These are phyloP conservation scores for Cladobotryum mycophilum DNA, from an alignment of 2,329 filamentous ascomycete genomes.

Conservation along the genomic window DNA sequence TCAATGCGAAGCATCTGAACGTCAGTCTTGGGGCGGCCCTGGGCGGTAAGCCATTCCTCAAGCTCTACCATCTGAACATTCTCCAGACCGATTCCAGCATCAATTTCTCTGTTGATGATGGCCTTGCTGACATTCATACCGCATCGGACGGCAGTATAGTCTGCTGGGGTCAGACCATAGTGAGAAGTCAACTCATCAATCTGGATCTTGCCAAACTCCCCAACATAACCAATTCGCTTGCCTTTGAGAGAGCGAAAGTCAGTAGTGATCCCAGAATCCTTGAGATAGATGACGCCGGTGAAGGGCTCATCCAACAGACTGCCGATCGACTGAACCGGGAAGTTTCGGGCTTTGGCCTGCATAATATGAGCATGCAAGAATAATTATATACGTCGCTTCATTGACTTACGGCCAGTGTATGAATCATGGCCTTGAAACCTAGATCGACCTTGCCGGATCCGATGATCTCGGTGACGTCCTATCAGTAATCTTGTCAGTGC, in stretches of 20 bases:
- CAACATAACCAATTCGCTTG: constrained; percentile 73
- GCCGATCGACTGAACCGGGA: constrained; percentile 66
- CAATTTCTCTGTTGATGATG: constrained; percentile 65
- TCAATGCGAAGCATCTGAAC: constrained; percentile 79
- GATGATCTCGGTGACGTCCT: constrained; percentile 78
- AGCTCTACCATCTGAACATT: constrained; percentile 82
- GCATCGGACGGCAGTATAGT: constrained; percentile 72
- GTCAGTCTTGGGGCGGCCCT: constrained; percentile 57
- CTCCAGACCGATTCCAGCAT: constrained; percentile 70
- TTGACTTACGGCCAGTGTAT: constrained; percentile 59
- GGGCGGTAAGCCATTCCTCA: constrained; percentile 63
- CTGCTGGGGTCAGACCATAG: constrained; percentile 65
- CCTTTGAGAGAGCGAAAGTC: constrained; percentile 71
- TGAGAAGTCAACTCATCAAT: constrained; percentile 74
- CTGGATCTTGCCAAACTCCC: constrained; percentile 78
- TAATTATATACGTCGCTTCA: too few relatives aligned
- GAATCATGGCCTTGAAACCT: constrained; percentile 80
- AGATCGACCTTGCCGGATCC: constrained; percentile 70
- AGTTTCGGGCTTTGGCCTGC: constrained; percentile 67
- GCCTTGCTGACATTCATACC: constrained; percentile 77
- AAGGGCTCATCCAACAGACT: constrained; percentile 75
- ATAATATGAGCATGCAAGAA: not conserved
- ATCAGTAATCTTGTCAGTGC: not conserved
- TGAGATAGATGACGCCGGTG: constrained; percentile 72
- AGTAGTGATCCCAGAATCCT: constrained; percentile 64